Conservation (phyloP, 345 rosid genomes). For the Rhodamnia argentea region DNA sequence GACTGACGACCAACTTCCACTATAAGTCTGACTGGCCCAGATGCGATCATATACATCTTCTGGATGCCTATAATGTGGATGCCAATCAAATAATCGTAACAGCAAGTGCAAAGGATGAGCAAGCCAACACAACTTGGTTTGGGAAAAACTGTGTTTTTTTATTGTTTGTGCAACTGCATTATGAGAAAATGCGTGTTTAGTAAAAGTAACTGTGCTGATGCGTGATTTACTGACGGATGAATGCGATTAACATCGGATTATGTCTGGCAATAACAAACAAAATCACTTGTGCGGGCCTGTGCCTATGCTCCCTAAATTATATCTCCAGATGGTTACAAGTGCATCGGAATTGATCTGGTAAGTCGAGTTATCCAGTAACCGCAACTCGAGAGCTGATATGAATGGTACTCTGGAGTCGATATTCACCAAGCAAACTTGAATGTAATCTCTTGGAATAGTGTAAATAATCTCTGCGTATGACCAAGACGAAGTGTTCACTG, state of each 20-base stretch:
- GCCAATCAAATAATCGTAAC: background rate
- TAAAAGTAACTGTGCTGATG: background rate
- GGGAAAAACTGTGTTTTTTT: background rate
- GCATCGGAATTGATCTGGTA: background rate
- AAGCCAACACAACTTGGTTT: background rate
- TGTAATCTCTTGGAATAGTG: background rate
- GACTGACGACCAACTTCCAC: background rate
- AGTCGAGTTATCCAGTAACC: background rate
- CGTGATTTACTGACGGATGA: rapidly evolving
- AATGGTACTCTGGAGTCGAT: conserved; percentile 37
- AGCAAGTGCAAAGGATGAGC: background rate
- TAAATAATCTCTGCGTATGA: conserved; percentile 21
- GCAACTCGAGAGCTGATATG: conserved; percentile 36
- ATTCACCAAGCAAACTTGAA: conserved; percentile 44
- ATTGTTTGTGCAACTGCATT: background rate
- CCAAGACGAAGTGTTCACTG: conserved; percentile 1
- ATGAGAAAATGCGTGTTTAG: background rate
- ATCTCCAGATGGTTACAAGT: rapidly evolving
- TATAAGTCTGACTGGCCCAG: background rate
- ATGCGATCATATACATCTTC: background rate
- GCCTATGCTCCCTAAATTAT: background rate
- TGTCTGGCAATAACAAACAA: background rate
- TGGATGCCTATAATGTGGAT: background rate
- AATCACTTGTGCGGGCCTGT: background rate
- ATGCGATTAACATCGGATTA: rapidly evolving